A percentile compares a stretch with the other conserved stretches of the same genome.
These are phyloP conservation scores for Sordariomycetes sp. DNA, from an alignment of 2,329 filamentous ascomycete species.

Conservation along the genomic window DNA sequence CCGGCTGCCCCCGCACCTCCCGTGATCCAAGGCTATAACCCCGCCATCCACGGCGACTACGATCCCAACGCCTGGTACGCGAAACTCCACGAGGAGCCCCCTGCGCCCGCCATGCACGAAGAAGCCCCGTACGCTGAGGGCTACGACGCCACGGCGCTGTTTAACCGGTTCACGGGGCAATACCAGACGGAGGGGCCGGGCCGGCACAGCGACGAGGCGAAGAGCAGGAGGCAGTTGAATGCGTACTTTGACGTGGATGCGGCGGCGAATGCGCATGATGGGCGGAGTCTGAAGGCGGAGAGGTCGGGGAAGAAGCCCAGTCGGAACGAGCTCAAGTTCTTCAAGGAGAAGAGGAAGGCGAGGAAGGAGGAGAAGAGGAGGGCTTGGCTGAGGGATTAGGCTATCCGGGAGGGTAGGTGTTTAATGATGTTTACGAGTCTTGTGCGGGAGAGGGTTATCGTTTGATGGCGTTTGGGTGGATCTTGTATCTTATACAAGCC, in stretches of 20 bases:
- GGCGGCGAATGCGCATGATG: constrained; percentile 81
- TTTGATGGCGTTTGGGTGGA: background rate
- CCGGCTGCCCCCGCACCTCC: constrained; percentile 17
- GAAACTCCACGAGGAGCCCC: constrained; percentile 30
- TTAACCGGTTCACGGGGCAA: constrained; percentile 82
- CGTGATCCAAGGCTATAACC: constrained; percentile 60
- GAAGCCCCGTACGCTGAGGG: constrained; percentile 1
- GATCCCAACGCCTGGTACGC: constrained; percentile 95
- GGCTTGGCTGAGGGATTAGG: constrained; percentile 78
- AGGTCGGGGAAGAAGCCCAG: constrained; percentile 70
- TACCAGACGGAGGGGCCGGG: constrained; percentile 66
- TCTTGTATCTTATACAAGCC: background rate
- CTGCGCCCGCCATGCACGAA: constrained; percentile 12
- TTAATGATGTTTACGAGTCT: background rate
- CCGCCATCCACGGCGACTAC: constrained; percentile 90
- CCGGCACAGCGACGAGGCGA: constrained; percentile 74
- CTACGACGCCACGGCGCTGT: constrained; percentile 53
- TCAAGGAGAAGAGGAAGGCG: constrained; percentile 77
- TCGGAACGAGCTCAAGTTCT: constrained; percentile 79
- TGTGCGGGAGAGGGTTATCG: background rate
- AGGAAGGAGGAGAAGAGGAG: constrained; percentile 91
- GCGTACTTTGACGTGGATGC: constrained; percentile 94
- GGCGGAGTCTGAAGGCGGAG: constrained; percentile 83
- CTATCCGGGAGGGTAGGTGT: background rate
- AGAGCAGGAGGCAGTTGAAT: constrained; percentile 77